Percentiles rank a stretch among this genome's conserved stretches.
These are phyloP conservation scores for Bolboschoenus planiculmis DNA, from an alignment of 176 grass and related monocot species.

Conservation along the genomic window DNA sequence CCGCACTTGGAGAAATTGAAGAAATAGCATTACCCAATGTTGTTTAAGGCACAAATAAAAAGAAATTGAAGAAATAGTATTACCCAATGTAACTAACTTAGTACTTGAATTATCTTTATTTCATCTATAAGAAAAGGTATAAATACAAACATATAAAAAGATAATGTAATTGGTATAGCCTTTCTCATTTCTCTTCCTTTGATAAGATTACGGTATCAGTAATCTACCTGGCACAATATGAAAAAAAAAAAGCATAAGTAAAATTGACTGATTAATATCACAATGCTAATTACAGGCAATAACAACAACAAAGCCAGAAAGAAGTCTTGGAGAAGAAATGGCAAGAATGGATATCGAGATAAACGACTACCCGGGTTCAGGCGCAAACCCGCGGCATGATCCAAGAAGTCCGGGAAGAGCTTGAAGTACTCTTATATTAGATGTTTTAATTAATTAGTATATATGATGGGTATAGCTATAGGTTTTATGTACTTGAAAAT, in stretches of 20 bases:
- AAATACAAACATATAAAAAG: not conserved
- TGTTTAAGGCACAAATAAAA: not conserved
- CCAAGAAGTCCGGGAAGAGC: slow-evolving; percentile 56
- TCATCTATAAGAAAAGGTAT: not conserved
- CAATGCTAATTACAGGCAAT: not conserved
- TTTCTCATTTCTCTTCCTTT: too few species aligned
- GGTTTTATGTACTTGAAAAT: not conserved
- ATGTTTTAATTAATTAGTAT: not conserved
- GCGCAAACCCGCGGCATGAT: slow-evolving; percentile 73
- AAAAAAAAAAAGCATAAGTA: not conserved
- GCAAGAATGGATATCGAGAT: slow-evolving; percentile 60
- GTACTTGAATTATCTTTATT: not conserved
- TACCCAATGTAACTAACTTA: not conserved
- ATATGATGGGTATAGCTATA: slow-evolving; percentile 10
- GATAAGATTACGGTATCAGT: not conserved
- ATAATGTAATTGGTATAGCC: too few species aligned
- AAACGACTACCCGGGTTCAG: slow-evolving; percentile 73
- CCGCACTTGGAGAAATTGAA: not conserved
- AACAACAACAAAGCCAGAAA: not conserved
- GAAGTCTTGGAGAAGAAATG: slow-evolving; percentile 26
- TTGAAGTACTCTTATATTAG: slow-evolving; percentile 4
- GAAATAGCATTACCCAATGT: not conserved
- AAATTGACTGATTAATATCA: not conserved
- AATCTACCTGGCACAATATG: not conserved
- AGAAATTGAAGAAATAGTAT: not conserved